Evolutionary conservation across 2,329 filamentous ascomycete species (phyloP), one percentile per base, ranked within the genome.

Genomic region (Penicillium crustosum): DNA sequence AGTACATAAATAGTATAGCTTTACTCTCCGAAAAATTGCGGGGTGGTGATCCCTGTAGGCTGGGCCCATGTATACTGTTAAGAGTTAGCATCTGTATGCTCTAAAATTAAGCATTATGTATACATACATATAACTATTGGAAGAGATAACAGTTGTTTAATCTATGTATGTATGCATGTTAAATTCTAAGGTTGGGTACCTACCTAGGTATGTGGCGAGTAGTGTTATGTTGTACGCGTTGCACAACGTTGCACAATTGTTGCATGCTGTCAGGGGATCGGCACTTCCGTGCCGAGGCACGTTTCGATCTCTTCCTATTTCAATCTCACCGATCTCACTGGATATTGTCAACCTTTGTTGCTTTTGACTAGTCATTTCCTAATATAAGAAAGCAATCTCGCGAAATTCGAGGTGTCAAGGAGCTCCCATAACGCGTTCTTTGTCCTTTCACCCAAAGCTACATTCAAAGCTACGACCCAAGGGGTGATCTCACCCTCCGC

Each of bases 221-320:
- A 17, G 31, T 13, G 31, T 13, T 33, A 33, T 17, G 33, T 15
- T 6, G 33, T 17, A 17, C 23, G 9, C 23, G 25, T 47, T 47
- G 13, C n/a, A 31, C 43, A 38, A 38, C 19, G 36, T 39, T n/a
- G 35, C 35, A 17, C 12, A 17, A 25, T 25, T 23, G 23, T 27
- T n/a, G 15, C 42, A n/a, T 19, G 41, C 21, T 9, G 12, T 38
- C 31, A 49, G 49, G 38, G 39, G 51, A 55, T 52, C 55, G 55
- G 44, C 50, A 23, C 35, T 6, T 17, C 31, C 38, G 48, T 55
- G 55, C 58, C 58, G 58, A 60, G 58, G 58, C 42, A 55, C 41
- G 38, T 53, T 50, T 36, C 15, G 21, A 31, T n/a, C 29, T 25
- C n/a, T 35, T 39, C 51, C 38, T 39, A 13, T 38, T 33, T 39